Evolutionary conservation across 78 protist genomes (phyloP), one percentile per base, ranked within the genome.

Genomic region (Acrasis kona): DNA sequence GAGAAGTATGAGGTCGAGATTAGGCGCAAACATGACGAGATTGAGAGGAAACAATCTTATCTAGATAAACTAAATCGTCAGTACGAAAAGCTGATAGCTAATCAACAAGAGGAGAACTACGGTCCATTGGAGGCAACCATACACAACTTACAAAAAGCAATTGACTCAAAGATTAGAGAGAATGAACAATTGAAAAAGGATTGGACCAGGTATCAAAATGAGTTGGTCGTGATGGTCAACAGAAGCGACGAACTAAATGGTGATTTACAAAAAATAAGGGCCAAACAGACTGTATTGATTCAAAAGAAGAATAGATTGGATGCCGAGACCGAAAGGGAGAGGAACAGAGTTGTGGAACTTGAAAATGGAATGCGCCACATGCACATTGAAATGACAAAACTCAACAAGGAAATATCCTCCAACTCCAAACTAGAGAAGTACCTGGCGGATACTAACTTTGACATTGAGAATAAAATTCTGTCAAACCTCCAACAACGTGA

Each of bases 61-160:
- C 84, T 87, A 57, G 86, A 81, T 36, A 31, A 1, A 19, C 84
- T 87, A 29, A 87, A 87, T 82, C 28, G 78, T 8, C 68, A 65
- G 19, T 74, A 75, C 69, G 87, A 82, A 32, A 38, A 29, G 35
- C 31, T 86, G 31, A 58, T 81, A 39, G 30, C 42, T 19, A 4
- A 74, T 50, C 67, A 39, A 1, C 76, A 39, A 12, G 41, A 80
- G 2, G 78, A 69, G 5, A 67, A 38, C 39, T 75, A 32, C 9
- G 31, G 19, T 9, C 87, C 91, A 29, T 41, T 87, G 31, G 91
- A 87, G 36, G 90, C 90, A 12, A 76, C 83, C 38, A 77, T 81
- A 38, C 65, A 74, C 69, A 77, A 86, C 39, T 42, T 87, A 39
- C 27, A 41, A 38, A 64, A 69, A 10, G 41, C 64, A 65, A 78